Base-by-base conservation (phyloP, 2,329 filamentous ascomycete genomes). In the Ceratocystis lukuohia region DNA sequence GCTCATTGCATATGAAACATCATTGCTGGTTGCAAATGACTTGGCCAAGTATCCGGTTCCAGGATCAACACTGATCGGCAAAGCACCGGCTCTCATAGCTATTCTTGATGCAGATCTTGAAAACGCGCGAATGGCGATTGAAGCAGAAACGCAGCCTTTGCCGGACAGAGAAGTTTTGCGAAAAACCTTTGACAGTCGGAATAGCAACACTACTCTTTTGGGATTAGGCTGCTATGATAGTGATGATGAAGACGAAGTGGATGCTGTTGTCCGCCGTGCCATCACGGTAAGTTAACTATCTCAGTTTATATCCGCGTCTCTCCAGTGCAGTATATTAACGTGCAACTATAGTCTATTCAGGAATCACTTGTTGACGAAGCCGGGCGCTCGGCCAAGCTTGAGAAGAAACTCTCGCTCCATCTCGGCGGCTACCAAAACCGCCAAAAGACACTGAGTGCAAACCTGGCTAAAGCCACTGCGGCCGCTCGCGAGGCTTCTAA, bases 341-440 rank as follows among this genome's bases (percentile, higher is more conserved):
- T 68, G 37, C 30, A 64, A 53, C 68, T 25, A 63, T 66, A 88
- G 86, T 81, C 81, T 59, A 82, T 91, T 1, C 88, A 94, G 75
- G 83, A 89, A 61, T 80, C 82, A 6, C 88, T 96, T 69, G 82
- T 89, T 71, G 78, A 82, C 2, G 85, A 86, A 0, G 94, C 92
- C 2, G 87, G 93, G 71, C 83, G 87, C 67, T 89, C 89, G 65
- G 90, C 91, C 73, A 95, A 93, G 75, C 79, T 96, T 1, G 92
- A 97, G 76, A 96, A 96, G 82, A 96, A 94, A 76, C 83, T 99
- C n/a, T 80, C 82, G 0, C 80, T 96, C 65, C 87, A 94, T 71
- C 84, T 96, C 1, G 92, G 92, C 28, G 94, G 94, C 15, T 99
- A 99, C 76, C 87, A 92, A 74, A 86, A 91, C 71, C 88, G 94